These are phyloP conservation scores for Jaenimonas drosophilae DNA, from an alignment of 208 protist genomes.

Conservation along the genomic window DNA sequence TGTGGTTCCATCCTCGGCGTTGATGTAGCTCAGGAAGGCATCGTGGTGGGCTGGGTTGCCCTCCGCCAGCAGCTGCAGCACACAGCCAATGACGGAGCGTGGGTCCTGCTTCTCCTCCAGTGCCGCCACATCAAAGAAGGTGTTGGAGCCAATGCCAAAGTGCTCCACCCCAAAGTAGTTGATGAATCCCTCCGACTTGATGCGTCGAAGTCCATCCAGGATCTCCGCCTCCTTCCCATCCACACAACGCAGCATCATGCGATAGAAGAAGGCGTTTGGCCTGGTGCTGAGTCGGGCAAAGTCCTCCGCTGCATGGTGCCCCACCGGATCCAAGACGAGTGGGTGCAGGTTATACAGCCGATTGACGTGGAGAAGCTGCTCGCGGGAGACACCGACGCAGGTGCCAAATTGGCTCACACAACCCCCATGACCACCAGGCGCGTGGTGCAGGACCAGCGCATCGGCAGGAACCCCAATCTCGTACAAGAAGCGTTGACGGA, in stretches of 20 bases:
- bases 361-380: slow-evolving; percentile 65
- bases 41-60: slow-evolving; percentile 45
- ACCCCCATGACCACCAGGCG: slow-evolving; percentile 48
- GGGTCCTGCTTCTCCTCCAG: slow-evolving; percentile 22
- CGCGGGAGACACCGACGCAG: slow-evolving; percentile 57
- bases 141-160: slow-evolving; percentile 50
- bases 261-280: slow-evolving; percentile 35
- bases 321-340: slow-evolving; percentile 59
- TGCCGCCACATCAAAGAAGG: slow-evolving; percentile 48
- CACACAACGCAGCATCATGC: slow-evolving; percentile 62
- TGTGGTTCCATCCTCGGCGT: slow-evolving; percentile 33
- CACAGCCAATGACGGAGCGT: slow-evolving; percentile 21
- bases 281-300: neutral
- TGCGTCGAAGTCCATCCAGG: slow-evolving; percentile 7
- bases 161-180: slow-evolving; percentile 80
- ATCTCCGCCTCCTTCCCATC: slow-evolving; percentile 19
- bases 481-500: slow-evolving; percentile 68
- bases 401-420: slow-evolving; percentile 60
- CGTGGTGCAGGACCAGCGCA: slow-evolving; percentile 25
- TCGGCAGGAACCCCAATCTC: slow-evolving; percentile 33
- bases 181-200: slow-evolving; percentile 40
- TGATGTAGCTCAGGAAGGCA: slow-evolving; percentile 49
- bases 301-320: slow-evolving; percentile 15
- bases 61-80: slow-evolving; percentile 62
- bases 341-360: slow-evolving; percentile 75